A percentile compares a stretch with the other conserved stretches of the same genome.
phyloP scores from a whole-genome alignment of 2,329 filamentous ascomycete species.

The Cryphonectria radicalis region DNA sequence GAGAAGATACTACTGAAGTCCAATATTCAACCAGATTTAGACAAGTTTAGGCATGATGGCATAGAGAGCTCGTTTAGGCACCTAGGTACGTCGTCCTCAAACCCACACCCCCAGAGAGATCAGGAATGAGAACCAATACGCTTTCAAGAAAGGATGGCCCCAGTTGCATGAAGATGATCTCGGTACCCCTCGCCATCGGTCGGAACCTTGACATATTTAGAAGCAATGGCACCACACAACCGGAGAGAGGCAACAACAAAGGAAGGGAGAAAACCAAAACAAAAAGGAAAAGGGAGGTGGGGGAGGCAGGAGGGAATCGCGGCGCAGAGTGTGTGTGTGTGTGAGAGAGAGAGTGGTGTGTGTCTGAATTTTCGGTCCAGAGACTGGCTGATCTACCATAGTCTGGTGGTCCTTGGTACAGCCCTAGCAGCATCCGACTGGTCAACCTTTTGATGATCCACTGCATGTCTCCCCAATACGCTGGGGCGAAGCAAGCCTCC shows the following conservation, averaged over 20 bases:
- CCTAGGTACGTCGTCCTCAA: background rate
- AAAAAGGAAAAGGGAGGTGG: conserved; percentile 15
- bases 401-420: conserved; percentile 4
- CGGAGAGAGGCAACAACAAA: background rate
- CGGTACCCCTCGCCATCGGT: conserved; percentile 24
- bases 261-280: conserved; percentile 6
- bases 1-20: background rate
- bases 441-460: conserved; percentile 10
- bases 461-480: conserved; percentile 1
- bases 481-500: conserved; percentile 2
- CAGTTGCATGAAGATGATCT: conserved; percentile 28
- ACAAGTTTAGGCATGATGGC: background rate
- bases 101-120: too few species aligned
- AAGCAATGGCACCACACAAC: conserved; percentile 22
- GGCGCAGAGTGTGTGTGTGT: conserved; percentile 13
- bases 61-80: background rate
- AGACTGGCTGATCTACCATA: conserved; percentile 2
- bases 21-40: background rate
- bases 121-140: conserved; percentile 14
- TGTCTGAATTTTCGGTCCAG: background rate
- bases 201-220: conserved; percentile 27
- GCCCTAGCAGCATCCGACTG: conserved; percentile 17
- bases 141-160: conserved; percentile 20
- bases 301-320: conserved; percentile 15
- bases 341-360: too few species aligned